phyloP scores from a whole-genome alignment of 306 rosid species.

The Dryas octopetala region DNA sequence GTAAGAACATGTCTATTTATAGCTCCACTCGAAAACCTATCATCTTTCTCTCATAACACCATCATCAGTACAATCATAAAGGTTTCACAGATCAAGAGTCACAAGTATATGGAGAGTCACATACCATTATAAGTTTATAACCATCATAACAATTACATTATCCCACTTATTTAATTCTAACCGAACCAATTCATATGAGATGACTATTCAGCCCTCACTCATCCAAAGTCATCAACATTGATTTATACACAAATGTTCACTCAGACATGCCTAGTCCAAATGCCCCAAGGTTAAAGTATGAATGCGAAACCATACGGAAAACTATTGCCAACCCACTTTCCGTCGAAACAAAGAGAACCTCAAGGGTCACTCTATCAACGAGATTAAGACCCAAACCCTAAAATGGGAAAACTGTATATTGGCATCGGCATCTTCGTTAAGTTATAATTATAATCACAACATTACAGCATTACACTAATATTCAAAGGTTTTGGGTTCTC shows the following conservation, averaged over 20 bases:
- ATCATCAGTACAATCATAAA: no score
- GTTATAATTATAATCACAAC: not conserved
- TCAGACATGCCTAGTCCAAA: not conserved
- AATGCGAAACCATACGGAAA: not conserved
- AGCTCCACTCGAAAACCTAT: no score
- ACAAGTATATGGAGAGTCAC: no score
- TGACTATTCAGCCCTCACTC: no score
- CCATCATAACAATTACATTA: no score
- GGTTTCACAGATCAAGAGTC: no score
- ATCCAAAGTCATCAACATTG: not conserved
- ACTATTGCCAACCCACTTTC: not conserved
- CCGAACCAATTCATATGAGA: no score
- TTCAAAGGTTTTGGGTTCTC: not conserved
- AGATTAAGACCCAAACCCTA: slow-evolving; percentile 2
- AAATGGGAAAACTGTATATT: not conserved
- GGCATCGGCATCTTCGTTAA: slow-evolving; percentile 5
- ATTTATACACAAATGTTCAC: not conserved
- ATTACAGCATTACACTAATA: not conserved
- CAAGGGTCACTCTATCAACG: not conserved
- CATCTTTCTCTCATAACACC: no score
- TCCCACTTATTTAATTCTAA: no score
- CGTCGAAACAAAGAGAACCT: not conserved
- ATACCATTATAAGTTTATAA: no score
- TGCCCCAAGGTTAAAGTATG: not conserved
- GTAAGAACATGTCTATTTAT: no score